phyloP scores from a whole-genome alignment of 163 green algal species.

The Trebouxia gelatinosa region DNA sequence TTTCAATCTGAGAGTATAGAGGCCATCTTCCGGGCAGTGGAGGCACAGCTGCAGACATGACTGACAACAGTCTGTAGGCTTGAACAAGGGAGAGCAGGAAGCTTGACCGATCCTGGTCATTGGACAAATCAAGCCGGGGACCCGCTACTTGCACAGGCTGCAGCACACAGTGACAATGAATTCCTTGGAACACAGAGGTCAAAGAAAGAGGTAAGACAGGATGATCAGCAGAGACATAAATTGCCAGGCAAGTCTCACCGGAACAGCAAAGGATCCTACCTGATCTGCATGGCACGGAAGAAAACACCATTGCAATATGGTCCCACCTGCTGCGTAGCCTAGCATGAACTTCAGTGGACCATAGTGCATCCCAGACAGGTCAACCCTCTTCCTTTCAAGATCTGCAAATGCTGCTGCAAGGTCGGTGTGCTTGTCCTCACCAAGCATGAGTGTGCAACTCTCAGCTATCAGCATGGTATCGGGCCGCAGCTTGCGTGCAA shows the following conservation, averaged over 20 bases:
- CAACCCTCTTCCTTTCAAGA: constrained; percentile 3
- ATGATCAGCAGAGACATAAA: no score
- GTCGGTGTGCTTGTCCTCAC: constrained; percentile 4
- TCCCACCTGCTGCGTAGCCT: constrained; percentile 9
- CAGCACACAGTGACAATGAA: background rate
- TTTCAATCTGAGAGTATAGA: constrained; percentile 4
- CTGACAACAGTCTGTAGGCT: constrained; percentile 12
- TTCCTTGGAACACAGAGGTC: background rate
- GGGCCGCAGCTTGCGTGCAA: background rate
- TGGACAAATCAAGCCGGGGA: background rate
- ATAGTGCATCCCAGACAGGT: constrained; percentile 11
- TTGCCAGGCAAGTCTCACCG: no score
- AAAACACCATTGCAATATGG: background rate
- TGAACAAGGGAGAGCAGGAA: constrained; percentile 1
- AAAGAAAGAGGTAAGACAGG: background rate
- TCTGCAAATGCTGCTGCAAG: background rate
- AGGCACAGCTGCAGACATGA: constrained; percentile 16
- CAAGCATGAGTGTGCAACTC: constrained; percentile 20
- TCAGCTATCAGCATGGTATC: background rate
- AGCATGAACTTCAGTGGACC: background rate
- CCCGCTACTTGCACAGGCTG: background rate
- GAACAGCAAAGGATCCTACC: no score
- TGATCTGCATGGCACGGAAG: background rate
- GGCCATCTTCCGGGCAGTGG: background rate
- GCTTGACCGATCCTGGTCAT: background rate